phyloP scores from a whole-genome alignment of 2,329 filamentous ascomycete genomes.

The Periglandula ipomoeae region DNA sequence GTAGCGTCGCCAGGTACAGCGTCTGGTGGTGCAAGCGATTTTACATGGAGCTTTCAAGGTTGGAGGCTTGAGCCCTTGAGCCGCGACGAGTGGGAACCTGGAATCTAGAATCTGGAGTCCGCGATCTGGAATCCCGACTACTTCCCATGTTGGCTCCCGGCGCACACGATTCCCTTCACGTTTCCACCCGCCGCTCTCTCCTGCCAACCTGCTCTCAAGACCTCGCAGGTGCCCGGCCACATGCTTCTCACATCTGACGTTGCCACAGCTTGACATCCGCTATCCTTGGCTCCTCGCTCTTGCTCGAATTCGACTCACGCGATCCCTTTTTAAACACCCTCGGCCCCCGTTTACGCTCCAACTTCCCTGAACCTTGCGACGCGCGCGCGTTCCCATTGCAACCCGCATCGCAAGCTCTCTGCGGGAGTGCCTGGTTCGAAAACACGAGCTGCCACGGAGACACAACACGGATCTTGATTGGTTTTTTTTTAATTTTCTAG shows the following conservation, averaged over 20 bases:
- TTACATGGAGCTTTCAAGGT: too few relatives aligned
- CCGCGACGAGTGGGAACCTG: background rate
- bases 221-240: constrained; percentile 12
- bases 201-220: constrained; percentile 2
- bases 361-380: constrained; percentile 4
- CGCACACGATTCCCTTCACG: constrained; percentile 1
- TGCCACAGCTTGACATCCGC: background rate
- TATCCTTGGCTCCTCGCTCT: background rate
- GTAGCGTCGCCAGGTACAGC: too few relatives aligned
- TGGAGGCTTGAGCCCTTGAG: too few relatives aligned
- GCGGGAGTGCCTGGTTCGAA: background rate
- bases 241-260: constrained; percentile 11
- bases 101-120: background rate
- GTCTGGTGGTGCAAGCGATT: too few relatives aligned
- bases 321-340: constrained; percentile 2
- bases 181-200: constrained; percentile 1
- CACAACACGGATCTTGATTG: background rate
- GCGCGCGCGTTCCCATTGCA: background rate
- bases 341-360: background rate
- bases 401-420: background rate
- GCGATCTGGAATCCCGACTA: background rate
- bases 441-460: background rate
- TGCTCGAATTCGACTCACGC: constrained; percentile 4
- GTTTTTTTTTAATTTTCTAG: background rate
- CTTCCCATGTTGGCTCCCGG: background rate